Base-by-base conservation (phyloP, 805 yeast species). In the Candida nemodendra region DNA sequence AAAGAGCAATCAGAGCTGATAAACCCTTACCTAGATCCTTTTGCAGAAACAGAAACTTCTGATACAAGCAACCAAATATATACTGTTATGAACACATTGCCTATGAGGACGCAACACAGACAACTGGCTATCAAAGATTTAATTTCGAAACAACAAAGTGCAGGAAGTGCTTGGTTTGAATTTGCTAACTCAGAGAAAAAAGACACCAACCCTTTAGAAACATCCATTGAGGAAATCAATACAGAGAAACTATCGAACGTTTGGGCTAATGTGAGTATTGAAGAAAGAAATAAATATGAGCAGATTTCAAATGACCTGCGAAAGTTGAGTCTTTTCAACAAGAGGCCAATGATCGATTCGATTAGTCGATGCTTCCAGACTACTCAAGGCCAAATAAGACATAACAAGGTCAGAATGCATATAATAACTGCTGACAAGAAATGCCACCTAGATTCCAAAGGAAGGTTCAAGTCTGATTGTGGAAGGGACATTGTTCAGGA, bases 61-160 rank as follows among this genome's bases (percentile, higher is more conserved):
- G 12, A 12, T 5, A 26, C 11, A 11, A 18, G 17, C 16, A 11
- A 11, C 13, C 15, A 22, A 5, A 21, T 24, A 27, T 23, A 24
- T 27, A 21, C 28, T 18, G 8, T 29, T 25, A 25, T 27, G 8
- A 29, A 16, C 18, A 18, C 43, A 13, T 40, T 44, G 3, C 56
- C 57, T 12, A 56, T 54, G 56, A 48, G 64, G 29, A 57, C 60
- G 4, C 54, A 51, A 33, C 59, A 54, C 24, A 34, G 59, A 18
- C 62, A 56, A 30, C 39, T 53, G 32, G 53, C 53, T 2, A 53
- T 57, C 6, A 50, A 56, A 37, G 47, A 51, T 39, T 26, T 53
- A 7, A 35, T 45, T 2, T 21, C 22, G 12, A 45, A 45, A 6
- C 28, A 32, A 2, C 32, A 30, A 11, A 32, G 40, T 22, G 47